Conservation (phyloP, 2,329 filamentous ascomycete species). For the Ascochyta fabae region DNA sequence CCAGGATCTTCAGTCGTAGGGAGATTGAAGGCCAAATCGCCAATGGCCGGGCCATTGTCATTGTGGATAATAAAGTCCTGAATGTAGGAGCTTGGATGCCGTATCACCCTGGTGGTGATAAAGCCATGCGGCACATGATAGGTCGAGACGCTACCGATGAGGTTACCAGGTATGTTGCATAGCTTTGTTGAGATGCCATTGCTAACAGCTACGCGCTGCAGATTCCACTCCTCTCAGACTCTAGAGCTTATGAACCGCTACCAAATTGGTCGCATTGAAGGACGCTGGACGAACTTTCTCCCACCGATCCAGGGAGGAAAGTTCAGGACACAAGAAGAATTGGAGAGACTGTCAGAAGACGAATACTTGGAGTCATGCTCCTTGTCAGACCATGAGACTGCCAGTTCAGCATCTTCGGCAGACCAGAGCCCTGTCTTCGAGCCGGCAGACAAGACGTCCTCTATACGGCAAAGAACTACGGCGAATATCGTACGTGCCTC, state of each 20-base stretch:
- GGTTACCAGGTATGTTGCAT: slow-evolving; percentile 75
- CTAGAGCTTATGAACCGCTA: slow-evolving; percentile 79
- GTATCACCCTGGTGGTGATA: slow-evolving; percentile 91
- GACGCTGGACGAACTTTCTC: slow-evolving; percentile 83
- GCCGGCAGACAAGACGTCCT: slow-evolving; percentile 50
- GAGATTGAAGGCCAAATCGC: slow-evolving; percentile 85
- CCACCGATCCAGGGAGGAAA: slow-evolving; percentile 90
- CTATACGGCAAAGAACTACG: slow-evolving; percentile 46
- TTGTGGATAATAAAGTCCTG: slow-evolving; percentile 80
- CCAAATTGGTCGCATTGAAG: slow-evolving; percentile 81
- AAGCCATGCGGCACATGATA: slow-evolving; percentile 91
- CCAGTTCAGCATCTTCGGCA: slow-evolving; percentile 57
- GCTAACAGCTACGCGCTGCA: slow-evolving; percentile 46
- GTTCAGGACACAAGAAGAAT: slow-evolving; percentile 65
- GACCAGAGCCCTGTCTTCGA: slow-evolving; percentile 67
- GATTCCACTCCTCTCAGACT: slow-evolving; percentile 82
- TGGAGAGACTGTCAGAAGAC: slow-evolving; percentile 45
- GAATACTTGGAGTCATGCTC: slow-evolving; percentile 26
- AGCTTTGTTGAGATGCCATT: neutral
- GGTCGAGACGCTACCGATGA: slow-evolving; percentile 94
- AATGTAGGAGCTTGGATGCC: slow-evolving; percentile 88
- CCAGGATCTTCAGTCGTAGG: slow-evolving; percentile 62
- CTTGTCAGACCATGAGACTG: slow-evolving; percentile 34
- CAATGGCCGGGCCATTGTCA: slow-evolving; percentile 77
- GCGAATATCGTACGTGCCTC: slow-evolving; percentile 50